A percentile compares a stretch with the other conserved stretches of the same genome.
Conservation (phyloP, 306 rosid genomes). For the Vicia faba region DNA sequence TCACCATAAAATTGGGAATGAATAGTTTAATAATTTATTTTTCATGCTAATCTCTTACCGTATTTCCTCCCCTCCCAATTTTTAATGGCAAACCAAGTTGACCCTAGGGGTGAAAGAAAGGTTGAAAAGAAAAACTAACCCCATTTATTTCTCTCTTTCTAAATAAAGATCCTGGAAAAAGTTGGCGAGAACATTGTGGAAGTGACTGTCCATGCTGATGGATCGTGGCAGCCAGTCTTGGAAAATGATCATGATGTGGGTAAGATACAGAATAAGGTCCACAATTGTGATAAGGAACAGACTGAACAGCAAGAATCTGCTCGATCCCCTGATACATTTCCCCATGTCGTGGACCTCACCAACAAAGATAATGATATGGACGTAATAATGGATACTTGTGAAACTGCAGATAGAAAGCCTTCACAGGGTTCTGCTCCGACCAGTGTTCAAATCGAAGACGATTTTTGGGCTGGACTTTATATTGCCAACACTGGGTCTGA, state of each 20-base stretch:
- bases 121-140: constrained; percentile 15
- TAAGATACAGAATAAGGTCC: constrained; percentile 41
- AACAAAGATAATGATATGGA: constrained; percentile 61
- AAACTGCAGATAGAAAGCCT: constrained; percentile 66
- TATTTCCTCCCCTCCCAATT: neutral
- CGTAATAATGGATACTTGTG: constrained; percentile 28
- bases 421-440: constrained; percentile 24
- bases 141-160: neutral
- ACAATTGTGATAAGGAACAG: constrained; percentile 42
- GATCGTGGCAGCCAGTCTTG: constrained; percentile 79
- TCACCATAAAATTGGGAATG: constrained; percentile 34
- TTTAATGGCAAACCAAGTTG: constrained; percentile 28
- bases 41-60: constrained; percentile 16
- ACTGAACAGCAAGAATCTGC: constrained; percentile 50
- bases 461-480: constrained; percentile 50
- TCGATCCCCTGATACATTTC: constrained; percentile 30
- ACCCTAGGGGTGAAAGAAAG: constrained; percentile 1
- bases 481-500: constrained; percentile 37
- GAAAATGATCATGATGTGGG: constrained; percentile 49
- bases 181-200: constrained; percentile 69
- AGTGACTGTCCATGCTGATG: constrained; percentile 74
- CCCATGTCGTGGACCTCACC: constrained; percentile 69
- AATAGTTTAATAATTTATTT: constrained; percentile 19
- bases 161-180: constrained; percentile 66
- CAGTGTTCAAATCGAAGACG: constrained; percentile 48